Percentiles rank a stretch among this genome's conserved stretches.
Conservation (phyloP, 805 yeast genomes). For the Starmerella riodocensis region DNA sequence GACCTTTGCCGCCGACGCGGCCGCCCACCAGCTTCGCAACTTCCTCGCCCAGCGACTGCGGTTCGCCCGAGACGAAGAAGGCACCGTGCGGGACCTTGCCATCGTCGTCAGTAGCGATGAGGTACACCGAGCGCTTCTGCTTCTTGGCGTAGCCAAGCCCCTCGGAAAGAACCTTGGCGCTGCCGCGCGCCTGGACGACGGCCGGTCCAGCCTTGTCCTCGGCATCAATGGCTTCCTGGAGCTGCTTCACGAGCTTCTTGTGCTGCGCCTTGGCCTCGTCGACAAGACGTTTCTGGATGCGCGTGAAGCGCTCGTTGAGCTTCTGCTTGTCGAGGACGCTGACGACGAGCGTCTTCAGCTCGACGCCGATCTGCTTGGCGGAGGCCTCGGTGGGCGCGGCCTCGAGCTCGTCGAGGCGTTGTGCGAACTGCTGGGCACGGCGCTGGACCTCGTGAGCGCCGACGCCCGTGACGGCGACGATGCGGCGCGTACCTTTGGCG, state of each 20-base stretch:
- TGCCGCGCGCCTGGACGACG: conserved; percentile 51
- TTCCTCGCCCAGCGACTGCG: conserved; percentile 57
- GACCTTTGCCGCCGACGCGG: conserved; percentile 97
- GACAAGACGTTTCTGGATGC: conserved; percentile 72
- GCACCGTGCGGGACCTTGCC: conserved; percentile 91
- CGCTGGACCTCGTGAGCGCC: conserved; percentile 86
- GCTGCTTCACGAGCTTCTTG: conserved; percentile 74
- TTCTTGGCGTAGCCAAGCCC: conserved; percentile 57
- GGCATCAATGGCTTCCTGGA: conserved; percentile 62
- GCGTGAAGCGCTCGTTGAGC: conserved; percentile 58
- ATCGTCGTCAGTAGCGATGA: conserved; percentile 37
- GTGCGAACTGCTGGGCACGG: conserved; percentile 58
- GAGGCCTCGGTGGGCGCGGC: conserved; percentile 60
- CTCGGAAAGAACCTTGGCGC: conserved; percentile 89
- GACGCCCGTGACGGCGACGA: conserved; percentile 89
- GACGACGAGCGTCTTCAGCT: conserved; percentile 66
- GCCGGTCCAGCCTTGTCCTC: conserved; percentile 39
- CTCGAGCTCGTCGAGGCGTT: conserved; percentile 45
- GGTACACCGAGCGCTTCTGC: conserved; percentile 21
- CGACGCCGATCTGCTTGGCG: conserved; percentile 73
- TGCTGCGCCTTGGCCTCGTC: conserved; percentile 80
- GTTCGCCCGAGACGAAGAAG: conserved; percentile 66
- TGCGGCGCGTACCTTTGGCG: conserved; percentile 97
- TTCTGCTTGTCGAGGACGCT: conserved; percentile 69
- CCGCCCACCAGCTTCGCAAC: conserved; percentile 79